Conservation (phyloP, 2,329 filamentous ascomycete species). For the Exophiala lecanii-corni region DNA sequence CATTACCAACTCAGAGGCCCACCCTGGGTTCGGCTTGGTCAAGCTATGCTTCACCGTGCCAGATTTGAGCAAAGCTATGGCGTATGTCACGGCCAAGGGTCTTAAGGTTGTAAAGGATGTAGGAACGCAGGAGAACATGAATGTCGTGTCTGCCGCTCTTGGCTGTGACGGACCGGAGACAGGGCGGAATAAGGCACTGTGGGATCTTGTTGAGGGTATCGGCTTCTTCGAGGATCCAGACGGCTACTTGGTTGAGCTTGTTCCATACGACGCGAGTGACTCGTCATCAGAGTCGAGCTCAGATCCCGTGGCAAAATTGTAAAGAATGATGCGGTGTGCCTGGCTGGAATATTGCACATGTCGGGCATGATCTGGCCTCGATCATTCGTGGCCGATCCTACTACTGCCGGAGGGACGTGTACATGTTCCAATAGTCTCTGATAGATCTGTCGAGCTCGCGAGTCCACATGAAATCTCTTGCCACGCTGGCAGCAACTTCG, state of each 20-base stretch:
- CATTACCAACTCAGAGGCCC: neutral
- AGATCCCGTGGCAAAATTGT: no score
- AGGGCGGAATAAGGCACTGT: slow-evolving; percentile 3
- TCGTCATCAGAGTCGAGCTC: no score
- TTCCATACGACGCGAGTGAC: neutral
- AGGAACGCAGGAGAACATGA: neutral
- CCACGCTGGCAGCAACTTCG: neutral
- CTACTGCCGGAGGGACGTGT: no score
- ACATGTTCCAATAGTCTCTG: slow-evolving; percentile 3
- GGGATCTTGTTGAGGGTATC: slow-evolving; percentile 1
- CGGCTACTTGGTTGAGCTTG: slow-evolving; percentile 5
- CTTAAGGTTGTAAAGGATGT: slow-evolving; percentile 5
- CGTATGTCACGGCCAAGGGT: neutral
- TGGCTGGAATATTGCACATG: no score
- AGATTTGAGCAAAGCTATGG: slow-evolving; percentile 3
- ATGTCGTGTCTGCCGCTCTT: neutral
- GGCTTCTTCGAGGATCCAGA: slow-evolving; percentile 6
- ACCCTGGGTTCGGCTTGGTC: slow-evolving; percentile 6
- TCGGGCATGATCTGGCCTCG: no score
- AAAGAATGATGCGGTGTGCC: no score
- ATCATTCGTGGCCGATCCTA: no score
- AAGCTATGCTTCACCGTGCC: slow-evolving; percentile 9
- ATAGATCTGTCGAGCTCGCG: slow-evolving; percentile 2
- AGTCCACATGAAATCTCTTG: slow-evolving; percentile 5
- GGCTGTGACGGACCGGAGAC: neutral